Evolutionary conservation across 2,329 filamentous ascomycete genomes (phyloP), one percentile per base, ranked within the genome.

Genomic region (Colletotrichum lentis): DNA sequence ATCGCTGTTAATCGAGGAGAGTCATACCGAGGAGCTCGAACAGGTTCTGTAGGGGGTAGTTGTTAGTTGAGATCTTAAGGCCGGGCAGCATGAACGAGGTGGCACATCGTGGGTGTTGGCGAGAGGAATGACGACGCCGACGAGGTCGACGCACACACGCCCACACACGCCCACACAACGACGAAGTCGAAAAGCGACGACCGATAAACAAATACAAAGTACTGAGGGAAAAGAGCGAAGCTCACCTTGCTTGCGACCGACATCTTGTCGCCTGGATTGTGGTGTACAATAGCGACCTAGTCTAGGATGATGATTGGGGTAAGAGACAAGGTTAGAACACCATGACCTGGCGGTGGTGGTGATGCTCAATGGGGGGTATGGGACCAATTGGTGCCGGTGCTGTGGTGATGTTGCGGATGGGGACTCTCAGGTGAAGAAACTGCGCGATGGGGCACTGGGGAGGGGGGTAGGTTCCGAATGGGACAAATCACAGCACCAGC

Each of bases 11-110:
- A 69, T 72, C 70, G 72, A 59, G 71, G 72, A 71, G 71, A 73
- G 78, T 43, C 82, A 78, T 97, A 98, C 96, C 95, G 88, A 99
- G 93, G 86, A 97, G 91, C 88, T 96, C 95, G 88, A 92, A 98
- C 79, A 92, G 90, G 88, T 99, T 99, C 96, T 98, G 47, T 22
- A 14, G 46, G 37, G 53, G 39, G 24, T 10, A 3, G 39, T 68
- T 66, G 55, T 69, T 12, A 69, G 66, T 57, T 20, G 12, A 39
- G 18, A n/a, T 12, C 53, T 18, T 27, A 2, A 35, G 18, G 41
- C 16, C 16, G 27, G 20, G 43, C 22, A 54, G 54, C 20, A 27
- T 24, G 47, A 39, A 39, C 14, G 43, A 41, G 57, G 58, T n/a
- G 37, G 47, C 35, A 56, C 52, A 56, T 55, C n/a, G 27, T 8